phyloP scores from a whole-genome alignment of 2,329 filamentous ascomycete species.

The Curvularia verruculosa region DNA sequence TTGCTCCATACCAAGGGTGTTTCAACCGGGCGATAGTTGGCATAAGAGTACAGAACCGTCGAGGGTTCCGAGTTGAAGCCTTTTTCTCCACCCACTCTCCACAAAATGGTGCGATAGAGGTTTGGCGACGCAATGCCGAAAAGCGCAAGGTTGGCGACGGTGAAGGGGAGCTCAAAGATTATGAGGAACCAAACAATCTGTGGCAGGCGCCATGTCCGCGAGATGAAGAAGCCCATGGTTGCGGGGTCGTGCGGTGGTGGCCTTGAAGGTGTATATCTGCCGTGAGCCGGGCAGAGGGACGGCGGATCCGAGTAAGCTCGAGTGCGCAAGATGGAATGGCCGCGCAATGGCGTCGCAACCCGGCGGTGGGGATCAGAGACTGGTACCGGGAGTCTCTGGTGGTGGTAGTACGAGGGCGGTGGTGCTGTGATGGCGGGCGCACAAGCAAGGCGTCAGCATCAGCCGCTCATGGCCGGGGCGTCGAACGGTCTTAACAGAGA shows the following conservation, averaged over 20 bases:
- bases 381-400: constrained; percentile 10
- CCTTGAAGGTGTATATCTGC: constrained; percentile 2
- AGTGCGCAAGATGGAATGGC: background rate
- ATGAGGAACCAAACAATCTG: constrained; percentile 63
- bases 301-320: constrained; percentile 4
- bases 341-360: constrained; percentile 2
- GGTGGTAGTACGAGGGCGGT: constrained; percentile 22
- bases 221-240: constrained; percentile 56
- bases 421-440: constrained; percentile 10
- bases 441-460: constrained; percentile 12
- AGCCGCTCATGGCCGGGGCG: constrained; percentile 25
- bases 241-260: constrained; percentile 6
- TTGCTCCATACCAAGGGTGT: constrained; percentile 75
- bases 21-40: constrained; percentile 68
- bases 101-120: constrained; percentile 72
- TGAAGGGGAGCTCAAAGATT: constrained; percentile 68
- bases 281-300: constrained; percentile 13
- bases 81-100: constrained; percentile 72
- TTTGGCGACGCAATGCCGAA: constrained; percentile 77
- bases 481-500: constrained; percentile 31
- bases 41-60: constrained; percentile 73
- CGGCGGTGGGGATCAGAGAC: constrained; percentile 1
- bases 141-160: constrained; percentile 70
- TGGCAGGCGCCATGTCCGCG: constrained; percentile 61
- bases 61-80: constrained; percentile 76